A percentile compares a stretch with the other conserved stretches of the same genome.
These are phyloP conservation scores for Marasmius fiardii DNA, from an alignment of 1,284 basidiomycete species.

Conservation along the genomic window DNA sequence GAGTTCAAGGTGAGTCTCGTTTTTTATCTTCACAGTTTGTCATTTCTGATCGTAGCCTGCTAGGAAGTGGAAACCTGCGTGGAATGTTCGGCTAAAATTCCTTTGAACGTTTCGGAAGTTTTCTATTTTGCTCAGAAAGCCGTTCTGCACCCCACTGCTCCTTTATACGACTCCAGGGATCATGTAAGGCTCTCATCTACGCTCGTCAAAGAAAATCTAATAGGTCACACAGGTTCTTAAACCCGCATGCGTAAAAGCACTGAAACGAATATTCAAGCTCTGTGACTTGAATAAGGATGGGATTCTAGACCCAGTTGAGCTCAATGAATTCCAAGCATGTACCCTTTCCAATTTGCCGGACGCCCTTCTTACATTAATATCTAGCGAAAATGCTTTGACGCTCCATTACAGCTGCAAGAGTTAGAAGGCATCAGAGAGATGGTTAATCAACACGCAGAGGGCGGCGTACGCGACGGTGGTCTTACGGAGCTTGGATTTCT, in stretches of 20 bases:
- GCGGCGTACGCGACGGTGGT: constrained; percentile 69
- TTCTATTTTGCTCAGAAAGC: constrained; percentile 99
- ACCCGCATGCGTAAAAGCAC: constrained; percentile 86
- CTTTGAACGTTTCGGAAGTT: constrained; percentile 95
- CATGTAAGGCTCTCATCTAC: constrained; percentile 56
- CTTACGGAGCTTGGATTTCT: constrained; percentile 93
- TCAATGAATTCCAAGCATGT: constrained; percentile 94
- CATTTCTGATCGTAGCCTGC: constrained; percentile 4
- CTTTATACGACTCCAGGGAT: constrained; percentile 94
- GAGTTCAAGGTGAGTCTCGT: constrained; percentile 81
- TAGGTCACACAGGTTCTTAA: constrained; percentile 71
- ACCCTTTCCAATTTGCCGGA: constrained; percentile 5
- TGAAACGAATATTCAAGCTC: constrained; percentile 93
- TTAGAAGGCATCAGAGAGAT: constrained; percentile 89
- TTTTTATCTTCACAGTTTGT: constrained; percentile 7
- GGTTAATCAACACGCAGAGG: constrained; percentile 72
- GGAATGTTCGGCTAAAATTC: constrained; percentile 59
- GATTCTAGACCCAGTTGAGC: constrained; percentile 83
- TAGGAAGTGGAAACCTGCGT: constrained; percentile 94
- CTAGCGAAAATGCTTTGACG: constrained; percentile 92
- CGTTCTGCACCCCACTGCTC: constrained; percentile 95
- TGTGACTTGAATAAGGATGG: constrained; percentile 96
- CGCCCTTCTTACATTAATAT: constrained; percentile 8
- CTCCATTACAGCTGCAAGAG: constrained; percentile 89
- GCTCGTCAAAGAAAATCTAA: constrained; percentile 5